Evolutionary conservation across 768 basidiomycete species (phyloP).

Genomic region (Pleurotus eryngii): DNA sequence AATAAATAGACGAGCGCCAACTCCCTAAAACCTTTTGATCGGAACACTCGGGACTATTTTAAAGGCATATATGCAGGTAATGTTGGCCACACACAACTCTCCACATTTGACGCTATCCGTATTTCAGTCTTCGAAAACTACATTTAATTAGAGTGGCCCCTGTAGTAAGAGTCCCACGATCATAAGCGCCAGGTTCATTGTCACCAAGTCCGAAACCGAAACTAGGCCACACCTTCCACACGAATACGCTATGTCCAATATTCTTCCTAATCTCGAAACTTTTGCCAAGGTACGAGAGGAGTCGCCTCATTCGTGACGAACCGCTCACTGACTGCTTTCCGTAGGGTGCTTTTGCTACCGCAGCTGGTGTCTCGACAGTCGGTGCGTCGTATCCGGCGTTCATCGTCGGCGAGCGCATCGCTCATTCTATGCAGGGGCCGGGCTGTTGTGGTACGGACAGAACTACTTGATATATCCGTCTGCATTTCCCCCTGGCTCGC

Average conservation of each 20-base stretch:
- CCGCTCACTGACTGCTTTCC: neutral
- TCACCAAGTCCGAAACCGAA: too few species aligned
- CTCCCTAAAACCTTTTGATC: too few species aligned
- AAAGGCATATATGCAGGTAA: too few species aligned
- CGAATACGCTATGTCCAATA: slow-evolving; percentile 25
- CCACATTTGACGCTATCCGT: too few species aligned
- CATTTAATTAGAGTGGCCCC: too few species aligned
- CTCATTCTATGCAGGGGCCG: slow-evolving; percentile 44
- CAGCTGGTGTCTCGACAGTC: slow-evolving; percentile 54
- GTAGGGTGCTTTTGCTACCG: slow-evolving; percentile 54
- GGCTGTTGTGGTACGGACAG: slow-evolving; percentile 83
- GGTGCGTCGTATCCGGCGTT: slow-evolving; percentile 30
- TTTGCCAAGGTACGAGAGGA: slow-evolving; percentile 41
- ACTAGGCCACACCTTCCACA: too few species aligned
- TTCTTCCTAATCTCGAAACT: slow-evolving; percentile 42
- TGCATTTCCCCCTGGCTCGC: slow-evolving; percentile 72
- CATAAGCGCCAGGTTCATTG: too few species aligned
- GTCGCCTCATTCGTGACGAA: neutral
- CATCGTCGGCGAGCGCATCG: neutral
- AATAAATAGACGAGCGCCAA: too few species aligned
- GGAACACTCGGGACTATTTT: too few species aligned
- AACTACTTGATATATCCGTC: slow-evolving; percentile 90
- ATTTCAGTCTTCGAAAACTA: too few species aligned
- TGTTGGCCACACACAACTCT: too few species aligned
- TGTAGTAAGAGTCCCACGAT: too few species aligned